phyloP scores from a whole-genome alignment of 768 basidiomycete species.

The Panus rudis region DNA sequence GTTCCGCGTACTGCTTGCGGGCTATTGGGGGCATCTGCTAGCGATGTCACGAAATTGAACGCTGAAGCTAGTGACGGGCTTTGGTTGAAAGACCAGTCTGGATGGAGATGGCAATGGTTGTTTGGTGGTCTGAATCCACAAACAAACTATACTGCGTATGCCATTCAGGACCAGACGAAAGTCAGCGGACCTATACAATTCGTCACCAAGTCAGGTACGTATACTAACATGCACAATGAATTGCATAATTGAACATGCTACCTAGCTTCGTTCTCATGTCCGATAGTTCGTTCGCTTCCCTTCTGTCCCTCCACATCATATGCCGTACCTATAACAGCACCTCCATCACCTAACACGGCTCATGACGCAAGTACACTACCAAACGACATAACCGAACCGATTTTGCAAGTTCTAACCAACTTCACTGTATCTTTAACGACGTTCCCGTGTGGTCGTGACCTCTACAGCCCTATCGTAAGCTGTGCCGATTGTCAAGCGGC shows the following conservation, averaged over 20 bases:
- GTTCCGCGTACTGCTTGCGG: conserved; percentile 56
- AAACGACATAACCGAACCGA: conserved; percentile 35
- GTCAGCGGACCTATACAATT: conserved; percentile 68
- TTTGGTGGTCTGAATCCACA: conserved; percentile 48
- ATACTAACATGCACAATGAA: not conserved
- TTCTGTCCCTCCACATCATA: conserved; percentile 71
- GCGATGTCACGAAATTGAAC: conserved; percentile 7
- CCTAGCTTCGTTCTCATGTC: conserved; percentile 60
- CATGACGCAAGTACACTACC: conserved; percentile 52
- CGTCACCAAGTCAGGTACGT: conserved; percentile 65
- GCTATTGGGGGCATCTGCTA: conserved; percentile 32
- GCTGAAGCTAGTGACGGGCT: conserved; percentile 36
- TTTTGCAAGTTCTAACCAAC: conserved; percentile 58
- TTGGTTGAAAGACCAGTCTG: conserved; percentile 51
- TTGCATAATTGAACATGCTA: not conserved
- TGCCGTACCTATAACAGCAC: conserved; percentile 57
- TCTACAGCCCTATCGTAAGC: conserved; percentile 70
- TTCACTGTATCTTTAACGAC: conserved; percentile 69
- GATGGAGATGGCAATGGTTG: conserved; percentile 67
- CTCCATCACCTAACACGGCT: conserved; percentile 31
- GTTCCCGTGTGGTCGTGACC: conserved; percentile 72
- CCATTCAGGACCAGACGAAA: conserved; percentile 46
- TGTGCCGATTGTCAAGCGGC: conserved; percentile 69
- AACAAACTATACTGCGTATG: conserved; percentile 78
- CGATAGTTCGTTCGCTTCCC: conserved; percentile 61